Evolutionary conservation across 1,284 basidiomycete genomes (phyloP).

Genomic region (Ustilago crameri): DNA sequence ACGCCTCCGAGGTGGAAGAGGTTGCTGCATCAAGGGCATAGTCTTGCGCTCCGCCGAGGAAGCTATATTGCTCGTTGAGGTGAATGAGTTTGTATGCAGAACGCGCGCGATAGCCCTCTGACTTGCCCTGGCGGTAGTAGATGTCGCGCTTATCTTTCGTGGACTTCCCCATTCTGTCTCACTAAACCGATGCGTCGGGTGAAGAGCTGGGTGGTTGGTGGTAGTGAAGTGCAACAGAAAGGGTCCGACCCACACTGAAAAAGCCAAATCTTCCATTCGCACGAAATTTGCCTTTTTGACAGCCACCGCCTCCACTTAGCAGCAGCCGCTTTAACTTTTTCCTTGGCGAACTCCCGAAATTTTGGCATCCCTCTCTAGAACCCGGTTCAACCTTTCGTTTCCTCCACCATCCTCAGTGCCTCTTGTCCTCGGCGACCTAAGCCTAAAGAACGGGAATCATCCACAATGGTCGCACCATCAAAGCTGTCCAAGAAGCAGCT

Average conservation of each 20-base stretch:
- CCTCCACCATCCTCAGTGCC: background rate
- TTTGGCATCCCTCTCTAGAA: conserved; percentile 1
- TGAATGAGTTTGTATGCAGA: conserved; percentile 73
- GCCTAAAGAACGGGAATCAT: no score
- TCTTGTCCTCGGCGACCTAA: background rate
- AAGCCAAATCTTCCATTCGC: conserved; percentile 9
- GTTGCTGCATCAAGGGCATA: conserved; percentile 29
- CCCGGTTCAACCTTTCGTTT: conserved; percentile 3
- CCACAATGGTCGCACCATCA: conserved; percentile 17
- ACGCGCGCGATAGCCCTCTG: conserved; percentile 72
- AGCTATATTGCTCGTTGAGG: conserved; percentile 72
- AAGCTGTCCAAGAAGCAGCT: conserved; percentile 52
- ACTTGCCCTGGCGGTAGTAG: conserved; percentile 71
- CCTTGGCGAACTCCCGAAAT: background rate
- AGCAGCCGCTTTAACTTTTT: background rate
- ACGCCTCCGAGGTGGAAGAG: conserved; percentile 10
- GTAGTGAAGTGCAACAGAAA: no score
- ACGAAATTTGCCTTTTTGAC: conserved; percentile 8
- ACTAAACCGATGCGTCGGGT: background rate
- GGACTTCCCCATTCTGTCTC: conserved; percentile 61
- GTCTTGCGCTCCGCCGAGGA: conserved; percentile 68
- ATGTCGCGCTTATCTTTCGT: conserved; percentile 72
- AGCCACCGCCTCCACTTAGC: background rate
- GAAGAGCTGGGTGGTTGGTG: no score
- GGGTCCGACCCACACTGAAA: no score